These are phyloP conservation scores for Taphrina sp. DNA, from an alignment of 1,139 yeast species.

Conservation along the genomic window DNA sequence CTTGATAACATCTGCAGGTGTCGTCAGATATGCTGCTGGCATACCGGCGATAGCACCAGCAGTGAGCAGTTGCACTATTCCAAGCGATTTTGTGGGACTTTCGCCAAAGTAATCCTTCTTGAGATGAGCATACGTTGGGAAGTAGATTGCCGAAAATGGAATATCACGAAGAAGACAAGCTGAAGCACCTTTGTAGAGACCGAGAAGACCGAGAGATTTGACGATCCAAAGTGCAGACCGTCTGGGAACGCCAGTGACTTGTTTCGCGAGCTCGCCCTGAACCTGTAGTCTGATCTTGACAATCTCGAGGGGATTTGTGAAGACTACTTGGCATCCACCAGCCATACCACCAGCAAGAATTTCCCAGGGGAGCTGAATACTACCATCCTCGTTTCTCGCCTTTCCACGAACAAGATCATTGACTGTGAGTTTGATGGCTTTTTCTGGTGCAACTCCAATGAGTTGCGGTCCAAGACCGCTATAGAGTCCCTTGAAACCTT, in stretches of 20 bases:
- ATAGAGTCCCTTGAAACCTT: constrained; percentile 86
- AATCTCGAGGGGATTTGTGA: constrained; percentile 94
- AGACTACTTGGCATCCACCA: constrained; percentile 94
- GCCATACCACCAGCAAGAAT: constrained; percentile 87
- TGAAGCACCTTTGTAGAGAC: constrained; percentile 84
- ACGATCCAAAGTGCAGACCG: constrained; percentile 72
- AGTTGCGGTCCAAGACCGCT: constrained; percentile 93
- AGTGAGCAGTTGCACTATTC: constrained; percentile 75
- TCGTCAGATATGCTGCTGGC: constrained; percentile 71
- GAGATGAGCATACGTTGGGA: constrained; percentile 94
- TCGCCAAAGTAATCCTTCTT: constrained; percentile 78
- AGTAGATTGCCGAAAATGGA: constrained; percentile 94
- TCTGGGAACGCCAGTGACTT: constrained; percentile 47
- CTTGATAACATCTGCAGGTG: constrained; percentile 95
- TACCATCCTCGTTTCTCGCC: constrained; percentile 58
- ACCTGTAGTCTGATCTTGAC: constrained; percentile 93
- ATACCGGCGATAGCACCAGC: constrained; percentile 97
- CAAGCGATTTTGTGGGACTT: constrained; percentile 67
- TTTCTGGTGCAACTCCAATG: constrained; percentile 97
- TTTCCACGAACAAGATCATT: constrained; percentile 81
- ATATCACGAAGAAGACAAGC: constrained; percentile 95
- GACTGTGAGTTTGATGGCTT: constrained; percentile 92
- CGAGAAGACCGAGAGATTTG: constrained; percentile 73
- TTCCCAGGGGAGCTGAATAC: constrained; percentile 69
- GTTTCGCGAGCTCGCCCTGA: constrained; percentile 67